phyloP scores from a whole-genome alignment of 2,329 filamentous ascomycete genomes.

The Elsinoe ampelina region DNA sequence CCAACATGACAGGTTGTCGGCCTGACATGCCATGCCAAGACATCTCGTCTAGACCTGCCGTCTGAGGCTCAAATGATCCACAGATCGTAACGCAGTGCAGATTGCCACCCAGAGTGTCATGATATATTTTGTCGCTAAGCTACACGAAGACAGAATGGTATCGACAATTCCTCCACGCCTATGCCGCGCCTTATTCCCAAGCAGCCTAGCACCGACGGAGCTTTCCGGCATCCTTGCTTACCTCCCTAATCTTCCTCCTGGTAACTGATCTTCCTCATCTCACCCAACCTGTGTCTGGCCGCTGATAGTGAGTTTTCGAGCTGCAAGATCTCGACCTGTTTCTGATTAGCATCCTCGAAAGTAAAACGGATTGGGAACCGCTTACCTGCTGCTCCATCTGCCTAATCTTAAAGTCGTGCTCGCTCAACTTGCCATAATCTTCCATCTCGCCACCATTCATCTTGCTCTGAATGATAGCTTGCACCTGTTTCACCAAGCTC shows the following conservation, averaged over 20 bases:
- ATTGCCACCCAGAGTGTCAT: neutral
- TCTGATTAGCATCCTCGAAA: neutral
- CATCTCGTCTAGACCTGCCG: neutral
- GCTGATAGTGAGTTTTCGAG: conserved; percentile 77
- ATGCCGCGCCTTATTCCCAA: neutral
- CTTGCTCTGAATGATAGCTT: conserved; percentile 83
- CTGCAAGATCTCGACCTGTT: conserved; percentile 89
- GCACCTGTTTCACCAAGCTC: conserved; percentile 81
- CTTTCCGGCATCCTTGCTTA: neutral
- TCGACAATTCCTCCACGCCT: neutral
- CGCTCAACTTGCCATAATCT: conserved; percentile 79
- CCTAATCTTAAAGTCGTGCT: conserved; percentile 94
- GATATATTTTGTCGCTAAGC: conserved; percentile 10
- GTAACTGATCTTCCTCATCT: conserved; percentile 98
- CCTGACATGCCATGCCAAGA: neutral
- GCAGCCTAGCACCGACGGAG: neutral
- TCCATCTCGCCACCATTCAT: conserved; percentile 67
- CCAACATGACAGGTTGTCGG: neutral
- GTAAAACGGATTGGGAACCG: neutral
- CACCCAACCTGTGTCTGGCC: conserved; percentile 74
- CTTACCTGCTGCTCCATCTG: conserved; percentile 99
- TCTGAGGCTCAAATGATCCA: neutral
- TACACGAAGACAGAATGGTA: conserved; percentile 11
- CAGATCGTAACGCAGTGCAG: neutral
- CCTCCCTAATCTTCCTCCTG: conserved; percentile 53